These are phyloP conservation scores for Globisporangium sylvaticum DNA, from an alignment of 352 stramenopile genomes.

Conservation along the genomic window DNA sequence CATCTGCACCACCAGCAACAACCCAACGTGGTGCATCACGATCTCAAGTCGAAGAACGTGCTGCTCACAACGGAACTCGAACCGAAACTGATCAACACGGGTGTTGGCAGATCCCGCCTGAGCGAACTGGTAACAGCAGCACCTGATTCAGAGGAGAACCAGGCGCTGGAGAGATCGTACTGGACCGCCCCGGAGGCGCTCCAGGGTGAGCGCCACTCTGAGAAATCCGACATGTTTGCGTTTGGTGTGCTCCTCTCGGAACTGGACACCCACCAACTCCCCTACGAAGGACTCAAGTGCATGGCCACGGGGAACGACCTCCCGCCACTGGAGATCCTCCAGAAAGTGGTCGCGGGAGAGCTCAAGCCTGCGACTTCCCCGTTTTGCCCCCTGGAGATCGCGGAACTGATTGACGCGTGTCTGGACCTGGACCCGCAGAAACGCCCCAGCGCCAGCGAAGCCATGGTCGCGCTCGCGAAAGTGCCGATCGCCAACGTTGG, in stretches of 20 bases:
- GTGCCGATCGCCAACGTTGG: slow-evolving; percentile 16
- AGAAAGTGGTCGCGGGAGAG: slow-evolving; percentile 25
- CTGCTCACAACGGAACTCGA: slow-evolving; percentile 25
- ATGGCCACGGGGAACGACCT: slow-evolving; percentile 11
- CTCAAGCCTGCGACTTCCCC: slow-evolving; percentile 26
- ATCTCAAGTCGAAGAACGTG: slow-evolving; percentile 30
- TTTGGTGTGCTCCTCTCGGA: slow-evolving; percentile 62
- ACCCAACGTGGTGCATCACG: slow-evolving; percentile 36
- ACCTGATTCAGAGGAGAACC: neutral
- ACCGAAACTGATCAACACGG: slow-evolving; percentile 41
- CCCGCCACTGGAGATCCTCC: slow-evolving; percentile 26
- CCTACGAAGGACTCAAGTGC: slow-evolving; percentile 23
- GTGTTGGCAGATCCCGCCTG: slow-evolving; percentile 3
- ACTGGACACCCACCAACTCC: slow-evolving; percentile 41
- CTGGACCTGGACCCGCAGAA: slow-evolving; percentile 23
- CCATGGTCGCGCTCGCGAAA: slow-evolving; percentile 19
- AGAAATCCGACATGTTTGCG: slow-evolving; percentile 72
- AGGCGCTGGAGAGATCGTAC: slow-evolving; percentile 22
- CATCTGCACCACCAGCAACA: slow-evolving; percentile 40
- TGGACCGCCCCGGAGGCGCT: slow-evolving; percentile 80
- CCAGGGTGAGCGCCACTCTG: slow-evolving; percentile 31
- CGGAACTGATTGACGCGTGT: slow-evolving; percentile 24
- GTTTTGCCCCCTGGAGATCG: slow-evolving; percentile 29
- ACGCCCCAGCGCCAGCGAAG: slow-evolving; percentile 23
- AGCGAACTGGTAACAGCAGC: slow-evolving; percentile 9